Percentiles rank a stretch among this genome's conserved stretches.
phyloP scores from a whole-genome alignment of 2,329 filamentous ascomycete genomes.

The Aspergillus vadensis region DNA sequence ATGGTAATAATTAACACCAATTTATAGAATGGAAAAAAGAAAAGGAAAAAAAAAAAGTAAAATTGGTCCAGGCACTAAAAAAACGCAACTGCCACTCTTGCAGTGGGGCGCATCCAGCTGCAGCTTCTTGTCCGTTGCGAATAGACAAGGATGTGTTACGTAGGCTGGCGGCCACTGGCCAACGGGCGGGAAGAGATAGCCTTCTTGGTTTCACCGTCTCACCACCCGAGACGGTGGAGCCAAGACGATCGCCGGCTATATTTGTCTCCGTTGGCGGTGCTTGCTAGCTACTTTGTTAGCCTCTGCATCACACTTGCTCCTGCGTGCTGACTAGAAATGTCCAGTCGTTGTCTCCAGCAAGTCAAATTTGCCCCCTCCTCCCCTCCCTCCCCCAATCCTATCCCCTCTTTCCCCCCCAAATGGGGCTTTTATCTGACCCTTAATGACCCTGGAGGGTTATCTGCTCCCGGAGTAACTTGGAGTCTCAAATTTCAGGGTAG shows the following conservation, averaged over 20 bases:
- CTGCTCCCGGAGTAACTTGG: constrained; percentile 1
- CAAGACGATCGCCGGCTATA: constrained; percentile 21
- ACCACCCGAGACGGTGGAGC: constrained; percentile 17
- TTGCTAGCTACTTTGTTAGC: not conserved
- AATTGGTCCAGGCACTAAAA: not conserved
- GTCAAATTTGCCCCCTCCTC: not conserved
- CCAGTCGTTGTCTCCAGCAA: not conserved
- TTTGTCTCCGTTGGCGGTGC: constrained; percentile 13
- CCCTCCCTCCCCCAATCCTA: too few species aligned
- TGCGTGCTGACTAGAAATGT: not conserved
- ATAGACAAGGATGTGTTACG: constrained; percentile 24
- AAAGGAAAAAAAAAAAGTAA: not conserved
- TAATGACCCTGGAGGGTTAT: not conserved
- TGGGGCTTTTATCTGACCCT: not conserved
- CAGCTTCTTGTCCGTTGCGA: constrained; percentile 17
- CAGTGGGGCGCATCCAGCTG: constrained; percentile 14
- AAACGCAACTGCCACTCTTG: not conserved
- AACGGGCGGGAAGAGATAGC: constrained; percentile 12
- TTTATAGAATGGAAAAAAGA: not conserved
- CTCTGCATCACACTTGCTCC: constrained; percentile 1
- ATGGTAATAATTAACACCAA: not conserved
- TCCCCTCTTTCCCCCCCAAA: too few species aligned
- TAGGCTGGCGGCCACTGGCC: constrained; percentile 17
- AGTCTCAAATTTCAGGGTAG: constrained; percentile 7
- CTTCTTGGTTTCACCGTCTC: constrained; percentile 22